Percentiles rank a stretch among this genome's conserved stretches.
Conservation (phyloP, 2,329 filamentous ascomycete genomes). For the Talaromyces atroroseus region DNA sequence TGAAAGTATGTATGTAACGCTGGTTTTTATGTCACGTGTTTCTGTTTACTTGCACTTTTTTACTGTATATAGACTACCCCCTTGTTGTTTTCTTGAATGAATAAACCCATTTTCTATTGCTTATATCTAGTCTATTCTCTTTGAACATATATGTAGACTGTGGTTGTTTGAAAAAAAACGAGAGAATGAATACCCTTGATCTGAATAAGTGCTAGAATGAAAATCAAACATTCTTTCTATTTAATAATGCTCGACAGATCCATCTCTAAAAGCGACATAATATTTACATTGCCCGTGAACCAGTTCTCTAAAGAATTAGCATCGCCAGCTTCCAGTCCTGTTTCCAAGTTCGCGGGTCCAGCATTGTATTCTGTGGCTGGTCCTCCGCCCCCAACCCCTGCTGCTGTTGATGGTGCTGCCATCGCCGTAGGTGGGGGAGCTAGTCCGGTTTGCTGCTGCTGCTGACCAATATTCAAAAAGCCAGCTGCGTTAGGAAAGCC, state of each 20-base stretch:
- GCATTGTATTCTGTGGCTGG: neutral
- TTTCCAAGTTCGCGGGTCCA: neutral
- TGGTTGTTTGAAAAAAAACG: too few relatives aligned
- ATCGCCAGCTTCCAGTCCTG: neutral
- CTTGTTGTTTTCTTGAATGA: neutral
- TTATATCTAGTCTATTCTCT: neutral
- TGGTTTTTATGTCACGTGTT: neutral
- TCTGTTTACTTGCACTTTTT: neutral
- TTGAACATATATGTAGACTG: too few relatives aligned
- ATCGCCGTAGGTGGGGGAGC: neutral
- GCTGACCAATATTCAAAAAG: slow-evolving; percentile 11
- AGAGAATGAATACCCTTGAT: too few relatives aligned
- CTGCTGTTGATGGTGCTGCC: neutral
- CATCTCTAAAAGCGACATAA: slow-evolving; percentile 16
- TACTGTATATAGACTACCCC: neutral
- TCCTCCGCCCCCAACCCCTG: neutral
- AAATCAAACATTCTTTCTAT: neutral
- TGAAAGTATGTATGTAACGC: neutral
- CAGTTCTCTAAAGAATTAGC: slow-evolving; percentile 14
- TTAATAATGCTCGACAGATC: slow-evolving; percentile 15
- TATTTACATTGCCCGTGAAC: slow-evolving; percentile 17
- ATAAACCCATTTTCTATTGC: neutral
- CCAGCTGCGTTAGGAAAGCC: slow-evolving; percentile 15
- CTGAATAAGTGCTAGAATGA: neutral
- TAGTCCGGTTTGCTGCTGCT: slow-evolving; percentile 3